Evolutionary conservation across 202 grass and related monocot species (phyloP), one percentile per base, ranked within the genome.

Genomic region (Carex sylvatica): DNA sequence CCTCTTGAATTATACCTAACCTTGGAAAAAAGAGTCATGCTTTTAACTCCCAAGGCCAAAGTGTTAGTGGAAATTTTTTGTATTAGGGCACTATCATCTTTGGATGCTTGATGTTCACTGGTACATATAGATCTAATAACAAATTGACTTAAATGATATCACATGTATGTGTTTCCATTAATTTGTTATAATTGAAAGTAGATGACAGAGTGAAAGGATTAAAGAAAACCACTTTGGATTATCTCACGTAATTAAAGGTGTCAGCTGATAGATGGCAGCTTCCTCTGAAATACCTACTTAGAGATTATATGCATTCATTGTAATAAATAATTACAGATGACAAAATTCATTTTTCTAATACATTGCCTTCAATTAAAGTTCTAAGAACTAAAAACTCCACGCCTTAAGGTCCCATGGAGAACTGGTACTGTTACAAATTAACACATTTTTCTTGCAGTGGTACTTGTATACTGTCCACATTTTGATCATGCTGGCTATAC

Each of bases 91-190:
- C 89, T 82, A 85, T 68, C 52, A 80, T 80, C 63, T n/a, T 16
- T 79, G 61, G 70, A 65, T 46, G 74, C 46, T 80, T 55, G 73
- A 83, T 24, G 79, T 76, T 87, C 80, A 90, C 61, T 71, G 9
- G 33, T 54, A 51, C 47, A 31, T 33, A 26, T 85, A 89, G 67
- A 87, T 92, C 90, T 87, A 92, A 87, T 88, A 77, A 77, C 74
- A 87, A 86, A 92, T 85, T 72, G 74, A 84, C 62, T 87, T 76
- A 84, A 87, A 86, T 84, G 73, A 86, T 65, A 73, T 82, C 80
- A 84, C 83, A 77, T 82, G 87, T 83, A 54, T 35, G 84, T 81
- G 79, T 77, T 77, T 77, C 53, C 52, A 59, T 77, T 77, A 58
- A 58, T 77, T 77, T 59, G 52, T 77, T 77, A 77, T 77, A 77